Evolutionary conservation across 1,139 yeast species (phyloP).

Genomic region (Pneumocystis jirovecii): DNA sequence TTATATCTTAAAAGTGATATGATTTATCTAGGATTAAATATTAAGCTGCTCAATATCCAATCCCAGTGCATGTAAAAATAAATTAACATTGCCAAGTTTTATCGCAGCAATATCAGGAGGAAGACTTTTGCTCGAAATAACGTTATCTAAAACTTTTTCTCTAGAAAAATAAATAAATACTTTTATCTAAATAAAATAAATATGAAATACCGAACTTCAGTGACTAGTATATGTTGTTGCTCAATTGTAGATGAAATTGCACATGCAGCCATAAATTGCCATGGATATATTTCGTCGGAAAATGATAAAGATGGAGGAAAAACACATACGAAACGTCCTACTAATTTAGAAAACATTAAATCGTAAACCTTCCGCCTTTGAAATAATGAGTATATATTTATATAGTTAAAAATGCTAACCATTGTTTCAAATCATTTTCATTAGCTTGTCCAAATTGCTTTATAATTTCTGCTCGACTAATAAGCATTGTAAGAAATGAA

Average conservation of each 20-base stretch:
- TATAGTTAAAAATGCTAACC: constrained; percentile 29
- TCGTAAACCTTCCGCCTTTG: constrained; percentile 50
- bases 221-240: constrained; percentile 88
- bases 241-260: constrained; percentile 85
- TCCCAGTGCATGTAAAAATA: constrained; percentile 94
- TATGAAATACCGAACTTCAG: constrained; percentile 45
- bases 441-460: constrained; percentile 49
- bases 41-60: constrained; percentile 51
- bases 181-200: background rate
- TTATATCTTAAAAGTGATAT: background rate
- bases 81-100: constrained; percentile 66
- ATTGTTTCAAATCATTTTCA: constrained; percentile 41
- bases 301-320: constrained; percentile 52
- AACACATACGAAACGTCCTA: constrained; percentile 59
- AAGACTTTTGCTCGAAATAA: constrained; percentile 64
- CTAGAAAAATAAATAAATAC: constrained; percentile 21
- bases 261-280: constrained; percentile 94
- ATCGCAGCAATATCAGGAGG: constrained; percentile 38
- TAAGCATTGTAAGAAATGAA: constrained; percentile 70
- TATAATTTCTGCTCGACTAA: constrained; percentile 83
- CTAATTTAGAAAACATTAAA: constrained; percentile 61
- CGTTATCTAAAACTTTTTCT: constrained; percentile 82
- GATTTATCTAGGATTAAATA: constrained; percentile 3
- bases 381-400: background rate
- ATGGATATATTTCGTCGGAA: constrained; percentile 73